phyloP scores from a whole-genome alignment of 257 asterid species.

The Coffea canephora region DNA sequence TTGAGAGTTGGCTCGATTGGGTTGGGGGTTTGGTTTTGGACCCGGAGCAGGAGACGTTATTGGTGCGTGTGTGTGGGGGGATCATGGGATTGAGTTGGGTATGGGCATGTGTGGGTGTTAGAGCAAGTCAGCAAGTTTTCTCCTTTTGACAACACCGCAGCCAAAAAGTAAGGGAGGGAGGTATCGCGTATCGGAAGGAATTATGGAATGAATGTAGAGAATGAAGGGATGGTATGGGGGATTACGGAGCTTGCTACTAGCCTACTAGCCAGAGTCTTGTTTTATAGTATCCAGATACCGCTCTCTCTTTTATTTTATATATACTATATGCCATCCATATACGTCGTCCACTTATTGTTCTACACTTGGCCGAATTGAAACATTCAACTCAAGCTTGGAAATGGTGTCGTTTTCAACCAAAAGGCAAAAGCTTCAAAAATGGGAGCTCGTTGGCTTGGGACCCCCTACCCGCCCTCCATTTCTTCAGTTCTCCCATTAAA shows the following conservation, averaged over 20 bases:
- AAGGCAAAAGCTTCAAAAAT: constrained; percentile 30
- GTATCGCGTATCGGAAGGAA: constrained; percentile 13
- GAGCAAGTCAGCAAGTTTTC: constrained; percentile 32
- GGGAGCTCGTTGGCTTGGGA: constrained; percentile 6
- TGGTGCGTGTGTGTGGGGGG: not conserved
- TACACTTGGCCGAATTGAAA: constrained; percentile 31
- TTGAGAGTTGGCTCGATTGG: not conserved
- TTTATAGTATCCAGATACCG: not conserved
- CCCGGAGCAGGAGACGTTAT: not conserved
- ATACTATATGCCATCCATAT: not conserved
- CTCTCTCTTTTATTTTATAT: constrained; percentile 43
- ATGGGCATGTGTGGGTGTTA: not conserved
- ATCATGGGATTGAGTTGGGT: not conserved
- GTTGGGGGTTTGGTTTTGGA: not conserved
- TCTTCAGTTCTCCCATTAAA: not conserved
- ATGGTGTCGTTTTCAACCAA: constrained; percentile 57
- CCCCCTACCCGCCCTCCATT: constrained; percentile 1
- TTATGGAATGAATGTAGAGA: constrained; percentile 7
- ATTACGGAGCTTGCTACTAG: not conserved
- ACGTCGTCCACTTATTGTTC: constrained; percentile 18
- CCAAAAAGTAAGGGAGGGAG: constrained; percentile 25
- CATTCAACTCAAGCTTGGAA: not conserved
- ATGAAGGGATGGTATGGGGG: constrained; percentile 19
- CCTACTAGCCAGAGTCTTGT: not conserved
- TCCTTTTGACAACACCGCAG: constrained; percentile 12